Evolutionary conservation across 306 rosid genomes (phyloP), one percentile per base, ranked within the genome.

Genomic region (Citrullus mucosospermus): DNA sequence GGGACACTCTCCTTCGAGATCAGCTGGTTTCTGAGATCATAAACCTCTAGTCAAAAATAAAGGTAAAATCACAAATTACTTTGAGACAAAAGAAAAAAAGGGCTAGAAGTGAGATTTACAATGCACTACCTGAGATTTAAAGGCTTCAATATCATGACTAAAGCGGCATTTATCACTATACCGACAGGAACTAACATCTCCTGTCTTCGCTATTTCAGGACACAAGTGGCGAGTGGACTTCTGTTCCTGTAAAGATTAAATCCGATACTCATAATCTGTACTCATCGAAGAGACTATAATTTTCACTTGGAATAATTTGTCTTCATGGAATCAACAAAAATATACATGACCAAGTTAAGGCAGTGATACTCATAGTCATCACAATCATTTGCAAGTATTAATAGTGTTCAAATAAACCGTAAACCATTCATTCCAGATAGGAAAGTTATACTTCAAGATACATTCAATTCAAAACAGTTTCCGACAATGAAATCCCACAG

Each of bases 1-100:
- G 43, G 97, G 98, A 63, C 98, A 95, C 9, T 92, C 88, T 25
- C 97, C 97, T 75, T 88, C 96, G 17, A 95, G 78, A 82, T 95
- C 97, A 81, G 79, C 88, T 0, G 89, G 90, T 86, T 89, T 95
- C 97, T 95, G 90, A 84, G 79, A 6, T 81, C 53, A 51, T 62
- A 79, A 73, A 73, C 59, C 46, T 36, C 74, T 7, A 63, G 71
- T 68, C 34, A 28, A 9, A 15, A 58, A 60, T 25, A 70, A 72
- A 61, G 74, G 43, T 62, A 38, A 69, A 81, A 53, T 28, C 36
- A 41, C 72, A 78, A 6, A 46, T 22, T 34, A 22, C 65, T 67
- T 38, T 14, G 41, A 12, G 41, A 48, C 22, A 70, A 46, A 28
- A 13, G 46, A 28, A 69, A 44, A 22, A 36, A 63, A 36, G 73